Percentiles rank a stretch among this genome's conserved stretches.
Evolutionary conservation across 2,329 filamentous ascomycete species (phyloP).

Genomic region (Diaporthe vaccinii): DNA sequence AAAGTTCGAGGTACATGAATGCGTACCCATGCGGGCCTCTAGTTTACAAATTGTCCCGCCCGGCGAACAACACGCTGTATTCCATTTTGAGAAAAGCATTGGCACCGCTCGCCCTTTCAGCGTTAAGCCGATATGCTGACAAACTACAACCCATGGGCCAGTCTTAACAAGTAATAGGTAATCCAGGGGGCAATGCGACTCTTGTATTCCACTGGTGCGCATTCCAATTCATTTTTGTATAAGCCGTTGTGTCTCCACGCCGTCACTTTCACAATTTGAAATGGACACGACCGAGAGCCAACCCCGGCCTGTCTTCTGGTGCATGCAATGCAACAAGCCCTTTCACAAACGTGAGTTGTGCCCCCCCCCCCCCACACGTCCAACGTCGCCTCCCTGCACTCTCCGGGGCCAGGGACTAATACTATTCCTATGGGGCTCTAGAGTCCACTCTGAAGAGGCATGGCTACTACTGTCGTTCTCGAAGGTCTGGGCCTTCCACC

Average conservation of each 20-base stretch:
- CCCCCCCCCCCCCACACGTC: background rate
- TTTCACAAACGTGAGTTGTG: background rate
- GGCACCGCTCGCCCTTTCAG: background rate
- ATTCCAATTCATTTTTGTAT: background rate
- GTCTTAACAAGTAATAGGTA: background rate
- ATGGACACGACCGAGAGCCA: background rate
- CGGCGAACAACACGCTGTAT: background rate
- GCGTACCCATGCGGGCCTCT: background rate
- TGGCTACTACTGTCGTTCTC: conserved; percentile 1
- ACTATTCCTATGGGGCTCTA: background rate
- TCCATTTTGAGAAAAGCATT: background rate
- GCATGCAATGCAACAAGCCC: background rate
- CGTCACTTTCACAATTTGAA: background rate
- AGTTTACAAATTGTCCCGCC: conserved; percentile 18
- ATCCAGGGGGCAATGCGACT: background rate
- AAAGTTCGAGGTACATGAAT: background rate
- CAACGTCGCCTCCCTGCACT: background rate
- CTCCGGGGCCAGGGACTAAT: background rate
- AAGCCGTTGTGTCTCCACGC: background rate
- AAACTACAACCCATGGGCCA: background rate
- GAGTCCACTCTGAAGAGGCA: conserved; percentile 14
- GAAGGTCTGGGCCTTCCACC: background rate
- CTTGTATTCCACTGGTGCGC: background rate
- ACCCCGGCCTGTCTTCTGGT: background rate
- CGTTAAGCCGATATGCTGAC: background rate